Evolutionary conservation across 2,329 filamentous ascomycete genomes (phyloP), one percentile per base, ranked within the genome.

Genomic region (Nemania serpens): DNA sequence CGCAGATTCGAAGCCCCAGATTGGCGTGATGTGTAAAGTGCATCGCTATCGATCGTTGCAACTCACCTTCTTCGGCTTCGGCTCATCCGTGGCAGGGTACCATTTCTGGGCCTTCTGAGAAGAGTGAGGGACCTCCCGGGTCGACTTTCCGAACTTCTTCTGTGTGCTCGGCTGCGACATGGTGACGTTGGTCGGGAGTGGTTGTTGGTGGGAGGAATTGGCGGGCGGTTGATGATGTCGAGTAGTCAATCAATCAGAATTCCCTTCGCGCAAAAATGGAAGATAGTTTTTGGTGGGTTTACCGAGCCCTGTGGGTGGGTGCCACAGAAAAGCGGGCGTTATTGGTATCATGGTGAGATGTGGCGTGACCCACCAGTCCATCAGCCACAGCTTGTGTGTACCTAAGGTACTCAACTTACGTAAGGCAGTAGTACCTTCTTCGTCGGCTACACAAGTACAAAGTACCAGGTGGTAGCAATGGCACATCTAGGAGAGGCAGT

Each of bases 121-220:
- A 81, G 85, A 81, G 82, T 91, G 88, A 81, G 91, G 93, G 81
- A 97, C 89, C 81, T 90, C 87, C 85, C 94, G 89, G 84, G 91
- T 91, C 83, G 91, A 91, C 88, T 95, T 95, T 85, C 93, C 93
- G 87, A 97, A 97, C 87, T 91, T 94, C 91, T 97, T 96, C 77
- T 71, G 60, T 77, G 89, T 91, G 83, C 86, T 84, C 75, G 82
- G 81, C 75, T 79, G 82, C 84, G 89, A 90, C 89, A 91, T 91
- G 73, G 79, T 87, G 82, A 85, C 84, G 85, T 77, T 81, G 81
- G 77, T 76, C 76, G 66, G 65, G 60, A 65, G 66, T 66, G 65
- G 66, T 69, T 68, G 63, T 68, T 68, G 64, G 68, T 66, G 61
- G 60, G 66, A 63, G 66, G 64, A 69, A 67, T 68, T 68, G 64